phyloP scores from a whole-genome alignment of 768 basidiomycete species.

The Pulveroboletus sp. region DNA sequence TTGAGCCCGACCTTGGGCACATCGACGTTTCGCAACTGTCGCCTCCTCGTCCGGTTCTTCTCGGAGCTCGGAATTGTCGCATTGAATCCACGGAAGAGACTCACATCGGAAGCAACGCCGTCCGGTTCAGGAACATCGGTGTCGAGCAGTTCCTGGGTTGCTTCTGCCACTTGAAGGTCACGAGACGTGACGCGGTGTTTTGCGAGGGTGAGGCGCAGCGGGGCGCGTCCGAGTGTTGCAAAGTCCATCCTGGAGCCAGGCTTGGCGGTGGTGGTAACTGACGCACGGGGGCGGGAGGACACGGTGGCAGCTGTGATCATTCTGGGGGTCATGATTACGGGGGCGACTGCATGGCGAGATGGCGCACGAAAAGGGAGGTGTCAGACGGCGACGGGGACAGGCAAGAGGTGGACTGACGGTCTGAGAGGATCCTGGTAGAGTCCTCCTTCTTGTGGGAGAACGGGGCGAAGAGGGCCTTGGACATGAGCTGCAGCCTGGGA shows the following conservation, averaged over 20 bases:
- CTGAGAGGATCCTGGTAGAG: slow-evolving; percentile 68
- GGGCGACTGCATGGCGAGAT: slow-evolving; percentile 56
- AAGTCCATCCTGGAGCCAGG: slow-evolving; percentile 54
- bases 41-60: slow-evolving; percentile 64
- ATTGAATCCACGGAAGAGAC: slow-evolving; percentile 85
- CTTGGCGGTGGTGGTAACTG: slow-evolving; percentile 26
- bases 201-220: slow-evolving; percentile 60
- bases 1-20: slow-evolving; percentile 72
- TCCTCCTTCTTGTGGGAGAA: slow-evolving; percentile 57
- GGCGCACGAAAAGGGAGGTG: not conserved
- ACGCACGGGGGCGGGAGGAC: slow-evolving; percentile 43
- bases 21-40: slow-evolving; percentile 78
- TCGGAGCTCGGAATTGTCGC: slow-evolving; percentile 93
- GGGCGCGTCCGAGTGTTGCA: slow-evolving; percentile 74
- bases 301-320: slow-evolving; percentile 72
- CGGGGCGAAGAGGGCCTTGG: slow-evolving; percentile 67
- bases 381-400: not conserved
- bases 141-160: slow-evolving; percentile 68
- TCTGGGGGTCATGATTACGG: slow-evolving; percentile 84
- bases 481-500: slow-evolving; percentile 39
- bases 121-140: slow-evolving; percentile 70
- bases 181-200: slow-evolving; percentile 71
- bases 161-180: slow-evolving; percentile 81
- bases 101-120: slow-evolving; percentile 67
- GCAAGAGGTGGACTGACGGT: slow-evolving; percentile 49